Percentiles rank a stretch among this genome's conserved stretches.
These are phyloP conservation scores for Nemania abortiva DNA, from an alignment of 2,329 filamentous ascomycete species.

Conservation along the genomic window DNA sequence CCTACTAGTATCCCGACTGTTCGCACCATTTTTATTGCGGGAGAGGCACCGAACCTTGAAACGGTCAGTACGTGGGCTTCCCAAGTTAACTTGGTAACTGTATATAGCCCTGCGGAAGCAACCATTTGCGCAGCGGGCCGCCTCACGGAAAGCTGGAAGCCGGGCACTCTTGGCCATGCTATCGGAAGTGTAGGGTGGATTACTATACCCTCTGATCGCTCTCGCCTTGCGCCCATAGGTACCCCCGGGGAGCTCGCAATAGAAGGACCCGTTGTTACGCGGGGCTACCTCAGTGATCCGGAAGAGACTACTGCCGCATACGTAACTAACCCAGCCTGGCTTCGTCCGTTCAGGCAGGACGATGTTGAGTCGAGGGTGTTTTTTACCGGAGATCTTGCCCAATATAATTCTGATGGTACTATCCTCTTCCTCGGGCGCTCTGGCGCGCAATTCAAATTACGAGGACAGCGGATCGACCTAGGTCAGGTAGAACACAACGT, in stretches of 20 bases:
- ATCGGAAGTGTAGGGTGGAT: conserved; percentile 51
- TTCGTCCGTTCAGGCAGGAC: conserved; percentile 14
- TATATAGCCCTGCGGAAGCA: conserved; percentile 37
- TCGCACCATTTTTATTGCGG: conserved; percentile 41
- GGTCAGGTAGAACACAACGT: conserved; percentile 35
- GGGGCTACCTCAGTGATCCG: conserved; percentile 53
- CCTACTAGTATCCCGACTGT: conserved; percentile 43
- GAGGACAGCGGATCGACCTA: conserved; percentile 37
- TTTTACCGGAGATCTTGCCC: conserved; percentile 47
- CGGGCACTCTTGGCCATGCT: conserved; percentile 31
- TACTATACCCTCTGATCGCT: conserved; percentile 48
- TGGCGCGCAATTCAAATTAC: conserved; percentile 35
- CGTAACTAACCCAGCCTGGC: conserved; percentile 10
- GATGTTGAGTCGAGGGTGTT: conserved; percentile 6
- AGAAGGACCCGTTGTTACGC: conserved; percentile 55
- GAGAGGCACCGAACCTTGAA: conserved; percentile 51
- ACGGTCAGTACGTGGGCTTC: conserved; percentile 35
- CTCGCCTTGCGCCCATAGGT: conserved; percentile 42
- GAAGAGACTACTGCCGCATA: conserved; percentile 21
- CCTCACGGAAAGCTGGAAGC: conserved; percentile 37
- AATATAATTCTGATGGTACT: conserved; percentile 43
- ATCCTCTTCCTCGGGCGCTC: conserved; percentile 40
- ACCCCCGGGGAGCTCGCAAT: conserved; percentile 39
- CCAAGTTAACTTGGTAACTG: conserved; percentile 30
- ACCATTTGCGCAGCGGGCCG: conserved; percentile 15